Evolutionary conservation across 169 alveolate species (phyloP), one percentile per base, ranked within the genome.

Genomic region (Plasmodium vivax): DNA sequence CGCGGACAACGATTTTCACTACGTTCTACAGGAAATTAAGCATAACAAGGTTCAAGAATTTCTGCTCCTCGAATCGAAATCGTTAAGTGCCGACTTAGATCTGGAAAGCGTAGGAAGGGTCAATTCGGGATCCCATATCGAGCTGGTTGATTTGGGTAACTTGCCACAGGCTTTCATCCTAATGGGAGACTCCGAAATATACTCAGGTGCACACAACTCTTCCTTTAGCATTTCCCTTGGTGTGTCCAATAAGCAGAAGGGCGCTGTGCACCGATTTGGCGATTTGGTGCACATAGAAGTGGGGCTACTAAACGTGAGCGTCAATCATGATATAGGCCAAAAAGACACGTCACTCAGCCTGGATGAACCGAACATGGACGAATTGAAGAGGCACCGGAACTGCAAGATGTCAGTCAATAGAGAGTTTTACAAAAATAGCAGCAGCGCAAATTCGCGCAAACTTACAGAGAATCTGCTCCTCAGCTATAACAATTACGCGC

Each of bases 71-170:
- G 84, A 74, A 71, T 41, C 54, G 23, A 75, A 87, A 51, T 87
- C 75, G 16, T 47, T 75, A 19, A 51, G 14, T 4, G 81, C 16
- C 36, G 54, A 87, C 45, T 27, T 87, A 3, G 83, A 82, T 30
- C n/a, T 90, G 27, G 77, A 82, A 2, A 41, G 45, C 0, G 72
- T 68, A 19, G 84, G 36, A 58, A 90, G 58, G 27, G 54, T 81
- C 38, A 90, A 43, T 23, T 90, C 80, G 34, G 94, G 94, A 32
- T 81, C 94, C 38, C 77, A 90, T 47, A 90, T 90, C 36, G 91
- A 90, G 62, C 54, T 90, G 81, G 45, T 47, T 56, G 77, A 90
- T 62, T 47, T 81, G 47, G 9, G 73, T 23, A 82, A 80, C 34
- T n/a, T 90, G 10, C 47, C 84, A 19, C 38, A 71, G 14, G 79